phyloP scores from a whole-genome alignment of 768 basidiomycete genomes.

The Leucocoprinus leucothites region DNA sequence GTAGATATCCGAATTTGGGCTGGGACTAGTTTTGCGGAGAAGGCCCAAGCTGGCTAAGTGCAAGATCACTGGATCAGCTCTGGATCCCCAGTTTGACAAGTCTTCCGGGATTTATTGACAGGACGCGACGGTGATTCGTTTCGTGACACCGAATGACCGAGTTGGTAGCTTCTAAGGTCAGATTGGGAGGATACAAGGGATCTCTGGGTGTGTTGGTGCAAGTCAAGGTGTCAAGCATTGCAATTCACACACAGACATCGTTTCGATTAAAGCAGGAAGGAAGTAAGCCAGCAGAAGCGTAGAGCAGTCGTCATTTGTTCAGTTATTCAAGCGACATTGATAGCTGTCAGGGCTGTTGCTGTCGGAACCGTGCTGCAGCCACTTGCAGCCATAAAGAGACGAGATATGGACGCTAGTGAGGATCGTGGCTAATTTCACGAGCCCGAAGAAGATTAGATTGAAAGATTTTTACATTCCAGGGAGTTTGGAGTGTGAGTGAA shows the following conservation, averaged over 20 bases:
- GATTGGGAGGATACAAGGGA: not conserved
- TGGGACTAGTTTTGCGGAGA: too few relatives aligned
- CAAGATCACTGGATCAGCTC: too few relatives aligned
- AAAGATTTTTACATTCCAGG: too few relatives aligned
- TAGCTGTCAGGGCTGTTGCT: conserved; percentile 1
- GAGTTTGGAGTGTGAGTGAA: too few relatives aligned
- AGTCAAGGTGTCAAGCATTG: not conserved
- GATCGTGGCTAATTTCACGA: not conserved
- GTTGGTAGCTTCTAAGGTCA: not conserved
- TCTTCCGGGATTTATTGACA: not conserved
- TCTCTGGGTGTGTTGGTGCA: not conserved
- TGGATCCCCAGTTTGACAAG: not conserved
- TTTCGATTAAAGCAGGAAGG: not conserved
- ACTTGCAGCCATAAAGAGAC: too few relatives aligned
- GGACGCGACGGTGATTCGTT: not conserved
- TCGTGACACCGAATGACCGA: not conserved
- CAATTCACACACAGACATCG: not conserved
- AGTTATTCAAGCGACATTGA: not conserved
- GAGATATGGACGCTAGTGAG: not conserved
- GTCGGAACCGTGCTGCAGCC: not conserved
- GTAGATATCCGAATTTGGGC: too few relatives aligned
- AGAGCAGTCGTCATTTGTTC: not conserved
- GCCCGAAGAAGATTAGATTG: too few relatives aligned
- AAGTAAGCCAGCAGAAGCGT: not conserved
- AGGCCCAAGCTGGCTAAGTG: too few relatives aligned